Evolutionary conservation across 177 flowering plant species (phyloP), one percentile per base, ranked within the genome.

Genomic region (Tripterygium wilfordii): DNA sequence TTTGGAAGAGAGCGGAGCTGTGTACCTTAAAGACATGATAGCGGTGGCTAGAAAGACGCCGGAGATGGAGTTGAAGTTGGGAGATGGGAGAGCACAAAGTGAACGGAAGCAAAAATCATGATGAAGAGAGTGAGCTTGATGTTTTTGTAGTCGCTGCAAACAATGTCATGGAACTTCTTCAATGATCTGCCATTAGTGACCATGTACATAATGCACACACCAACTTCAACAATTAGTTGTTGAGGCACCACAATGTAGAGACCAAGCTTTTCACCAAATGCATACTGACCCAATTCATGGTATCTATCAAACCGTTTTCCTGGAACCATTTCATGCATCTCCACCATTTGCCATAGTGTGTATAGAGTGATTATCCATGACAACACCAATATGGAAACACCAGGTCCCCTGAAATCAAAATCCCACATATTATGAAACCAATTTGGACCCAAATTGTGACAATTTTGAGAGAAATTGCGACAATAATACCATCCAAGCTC

Each of bases 331-430:
- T 70, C 76, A 12, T 70, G 76, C 76, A 70, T 70, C 49, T 70
- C 72, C 7, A 70, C 76, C 76, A 70, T 70, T 42, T 70, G 76
- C 76, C 76, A 70, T 10, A 72, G 63, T 0, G 77, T 72, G 61
- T 68, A 72, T 3, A 72, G 46, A 3, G 77, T 72, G 17, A 68
- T 61, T 10, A 68, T 33, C 77, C 77, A 72, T 30, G 77, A 72
- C 8, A 72, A 25, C 14, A 70, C 45, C 24, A 70, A 17, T 17
- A 70, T 27, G 1, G n/a, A 62, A 45, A 62, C 65, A 10, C 74
- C 74, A 35, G 74, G 70, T 14, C 74, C 74, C 74, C 74, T 69
- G 60, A 7, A 30, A 30, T 6, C 7, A 30, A 39, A 50, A 49
- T 8, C 9, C 32, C n/a, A n/a, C n/a, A n/a, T n/a, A n/a, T n/a